Base-by-base conservation (phyloP, 1,139 yeast species). In the Candida pseudoviswanathii region DNA sequence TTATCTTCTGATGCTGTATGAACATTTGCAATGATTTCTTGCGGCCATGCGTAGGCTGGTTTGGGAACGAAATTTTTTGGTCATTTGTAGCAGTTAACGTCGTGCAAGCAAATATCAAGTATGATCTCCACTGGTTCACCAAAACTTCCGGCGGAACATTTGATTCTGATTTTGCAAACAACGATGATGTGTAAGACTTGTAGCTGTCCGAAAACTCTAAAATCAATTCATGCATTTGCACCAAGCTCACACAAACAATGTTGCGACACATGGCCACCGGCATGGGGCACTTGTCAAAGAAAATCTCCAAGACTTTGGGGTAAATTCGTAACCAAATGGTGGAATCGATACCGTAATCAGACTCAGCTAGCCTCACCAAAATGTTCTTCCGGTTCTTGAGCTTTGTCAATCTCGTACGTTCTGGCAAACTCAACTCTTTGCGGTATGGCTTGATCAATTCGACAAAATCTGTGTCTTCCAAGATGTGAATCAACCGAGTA, bases 191-290 rank as follows among this genome's bases (percentile, higher is more conserved):
- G 53, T 67, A 76, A 58, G 61, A 75, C 66, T 62, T 72, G 36
- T 72, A 70, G 33, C 78, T 78, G 21, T 82, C 84, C 1, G 91
- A 81, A 47, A 84, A 80, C 11, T 82, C 84, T 37, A 84, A 74
- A 7, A 92, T 81, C 16, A 83, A 80, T 58, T 90, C 96, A 64
- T 92, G 96, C 79, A 94, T 83, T 59, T 90, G 96, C 5, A 92
- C 96, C 53, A 95, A 68, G 46, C 97, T 70, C 9, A 89, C 87
- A 67, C 98, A 92, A 10, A 95, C 95, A 54, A 89, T 85, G n/a
- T 96, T 87, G 11, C 99, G 82, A 57, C 97, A 90, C 53, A 94
- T 75, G 0, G 98, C 99, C 62, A 94, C 91, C 0, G 97, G 95
- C 65, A 94, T 86, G 0, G 99, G 98, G 61, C 96, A 92, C 47